phyloP scores from a whole-genome alignment of 257 asterid species.

The Fraxinus pennsylvanica region DNA sequence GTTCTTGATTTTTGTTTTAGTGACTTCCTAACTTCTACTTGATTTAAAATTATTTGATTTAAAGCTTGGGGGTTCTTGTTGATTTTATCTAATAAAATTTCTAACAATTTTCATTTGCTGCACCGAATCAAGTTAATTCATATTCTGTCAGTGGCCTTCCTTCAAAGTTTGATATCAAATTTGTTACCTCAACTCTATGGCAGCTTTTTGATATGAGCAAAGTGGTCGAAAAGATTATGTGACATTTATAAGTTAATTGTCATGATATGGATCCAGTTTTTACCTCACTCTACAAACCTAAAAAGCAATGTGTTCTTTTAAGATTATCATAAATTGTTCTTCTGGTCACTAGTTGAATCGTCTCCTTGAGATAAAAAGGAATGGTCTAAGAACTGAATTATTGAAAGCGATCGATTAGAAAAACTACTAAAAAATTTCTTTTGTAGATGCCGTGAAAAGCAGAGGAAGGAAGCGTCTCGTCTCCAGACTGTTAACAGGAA shows the following conservation, averaged over 20 bases:
- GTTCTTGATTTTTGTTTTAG: not conserved
- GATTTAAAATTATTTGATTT: not conserved
- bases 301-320: no score
- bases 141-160: not conserved
- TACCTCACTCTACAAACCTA: not conserved
- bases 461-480: conserved; percentile 84
- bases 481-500: conserved; percentile 81
- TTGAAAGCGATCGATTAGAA: not conserved
- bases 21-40: not conserved
- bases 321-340: not conserved
- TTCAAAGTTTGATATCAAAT: not conserved
- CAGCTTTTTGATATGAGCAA: not conserved
- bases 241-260: not conserved
- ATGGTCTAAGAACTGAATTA: not conserved
- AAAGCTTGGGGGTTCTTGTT: not conserved
- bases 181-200: not conserved
- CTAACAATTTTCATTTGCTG: not conserved
- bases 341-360: not conserved
- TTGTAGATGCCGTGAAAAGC: conserved; percentile 88
- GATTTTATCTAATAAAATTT: no score
- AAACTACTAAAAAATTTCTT: not conserved
- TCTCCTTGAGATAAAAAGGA: not conserved
- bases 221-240: not conserved
- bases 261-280: not conserved
- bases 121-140: not conserved